Evolutionary conservation across 352 stramenopile species (phyloP), one percentile per base, ranked within the genome.

Genomic region (Saprolegnia parasitica): DNA sequence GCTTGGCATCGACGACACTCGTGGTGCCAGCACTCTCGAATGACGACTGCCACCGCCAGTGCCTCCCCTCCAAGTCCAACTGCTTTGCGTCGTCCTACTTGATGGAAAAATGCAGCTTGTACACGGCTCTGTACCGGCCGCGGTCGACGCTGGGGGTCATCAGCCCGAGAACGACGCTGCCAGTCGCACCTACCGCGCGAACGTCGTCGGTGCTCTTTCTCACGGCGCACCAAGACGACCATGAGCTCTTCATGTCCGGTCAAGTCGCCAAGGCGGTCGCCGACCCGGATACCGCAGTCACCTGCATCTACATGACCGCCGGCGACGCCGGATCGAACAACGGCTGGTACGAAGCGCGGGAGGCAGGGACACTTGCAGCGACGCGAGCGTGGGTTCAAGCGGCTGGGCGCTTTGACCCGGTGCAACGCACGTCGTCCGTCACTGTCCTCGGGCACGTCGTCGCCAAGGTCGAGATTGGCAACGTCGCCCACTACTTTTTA

Each of bases 321-420:
- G 62, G 62, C 13, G 62, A 68, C 35, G 37, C 62, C 13, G 62
- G 62, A 40, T 16, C 21, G 21, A 68, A 40, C 9, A 24, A 58
- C 32, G 62, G 62, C 0, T 68, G 62, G 62, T 68, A 35, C 10
- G 39, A 68, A 58, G 62, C 62, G 6, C 62, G 62, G 4, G 62
- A 68, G 39, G n/a, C 23, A 2, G 62, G 62, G 4, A 68, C 62
- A 24, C 16, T 68, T 18, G 62, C 62, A 18, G 21, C 62, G 10
- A 47, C 62, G 8, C 50, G 61, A 11, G 32, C 42, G 21, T 68
- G 46, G 46, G 29, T 68, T 4, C 35, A 68, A 9, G 45, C 42
- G 42, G 64, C 61, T 60, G 62, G 62, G 10, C 11, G 26, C 13
- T 68, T 35, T 32, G 6, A 26, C 23, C 62, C 62, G 16, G 40